phyloP scores from a whole-genome alignment of 305 asterid species.

The Coffea humblotiana region DNA sequence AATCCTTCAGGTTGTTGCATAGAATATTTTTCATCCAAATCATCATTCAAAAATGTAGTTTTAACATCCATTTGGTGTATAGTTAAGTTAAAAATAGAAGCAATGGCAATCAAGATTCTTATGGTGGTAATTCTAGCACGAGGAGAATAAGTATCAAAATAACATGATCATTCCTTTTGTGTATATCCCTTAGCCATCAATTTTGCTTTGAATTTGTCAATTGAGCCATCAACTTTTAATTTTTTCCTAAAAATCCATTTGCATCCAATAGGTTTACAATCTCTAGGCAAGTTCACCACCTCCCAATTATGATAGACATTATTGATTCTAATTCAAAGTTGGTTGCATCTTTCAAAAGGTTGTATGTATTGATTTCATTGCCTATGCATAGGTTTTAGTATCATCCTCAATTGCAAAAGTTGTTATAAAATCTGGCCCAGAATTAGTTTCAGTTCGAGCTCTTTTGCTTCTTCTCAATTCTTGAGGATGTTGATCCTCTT shows the following conservation, averaged over 20 bases:
- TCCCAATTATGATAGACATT: not conserved
- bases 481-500: not conserved
- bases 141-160: too few species aligned
- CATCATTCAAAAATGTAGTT: too few species aligned
- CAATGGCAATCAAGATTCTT: too few species aligned
- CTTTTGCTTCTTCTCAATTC: not conserved
- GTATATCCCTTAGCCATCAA: not conserved
- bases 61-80: not conserved
- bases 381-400: not conserved
- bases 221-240: too few species aligned
- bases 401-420: not conserved
- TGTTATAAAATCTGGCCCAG: not conserved
- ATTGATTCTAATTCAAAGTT: too few species aligned
- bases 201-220: not conserved
- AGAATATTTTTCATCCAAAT: too few species aligned
- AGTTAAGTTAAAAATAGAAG: too few species aligned
- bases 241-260: not conserved
- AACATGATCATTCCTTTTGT: conserved; percentile 31
- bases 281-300: not conserved
- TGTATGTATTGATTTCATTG: not conserved
- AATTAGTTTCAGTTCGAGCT: not conserved
- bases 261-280: not conserved
- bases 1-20: too few species aligned
- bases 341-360: too few species aligned
- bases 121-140: too few species aligned